These are phyloP conservation scores for Cyclotella baltica DNA, from an alignment of 108 stramenopile genomes.

Conservation along the genomic window DNA sequence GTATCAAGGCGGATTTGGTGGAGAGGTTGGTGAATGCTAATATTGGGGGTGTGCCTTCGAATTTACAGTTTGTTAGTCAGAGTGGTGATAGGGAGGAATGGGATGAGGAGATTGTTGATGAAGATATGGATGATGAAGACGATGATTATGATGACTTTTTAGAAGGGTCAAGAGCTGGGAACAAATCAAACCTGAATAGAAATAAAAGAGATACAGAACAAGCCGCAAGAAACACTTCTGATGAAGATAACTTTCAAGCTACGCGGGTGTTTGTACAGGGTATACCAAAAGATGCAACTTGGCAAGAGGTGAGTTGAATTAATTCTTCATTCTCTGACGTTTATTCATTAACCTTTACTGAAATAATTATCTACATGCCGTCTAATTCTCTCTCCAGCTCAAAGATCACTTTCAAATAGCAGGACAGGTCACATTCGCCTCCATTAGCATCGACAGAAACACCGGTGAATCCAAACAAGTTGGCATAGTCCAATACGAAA, in stretches of 20 bases:
- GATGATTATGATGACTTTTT: conserved; percentile 4
- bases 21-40: background rate
- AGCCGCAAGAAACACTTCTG: background rate
- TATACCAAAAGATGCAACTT: conserved; percentile 66
- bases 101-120: conserved; percentile 14
- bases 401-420: conserved; percentile 83
- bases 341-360: background rate
- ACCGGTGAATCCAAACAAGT: conserved; percentile 78
- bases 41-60: conserved; percentile 6
- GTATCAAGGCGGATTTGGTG: conserved; percentile 42
- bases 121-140: conserved; percentile 24
- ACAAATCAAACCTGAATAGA: conserved; percentile 1
- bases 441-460: conserved; percentile 65
- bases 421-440: conserved; percentile 86
- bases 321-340: background rate
- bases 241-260: conserved; percentile 64
- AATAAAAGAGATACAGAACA: too few relatives aligned
- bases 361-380: too few relatives aligned
- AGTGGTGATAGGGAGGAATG: conserved; percentile 21
- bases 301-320: conserved; percentile 74
- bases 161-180: background rate
- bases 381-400: too few relatives aligned
- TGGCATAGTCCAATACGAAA: conserved; percentile 88
- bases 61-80: conserved; percentile 34
- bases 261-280: conserved; percentile 87